Evolutionary conservation across 345 rosid genomes (phyloP).

Genomic region (Clausena lansium): DNA sequence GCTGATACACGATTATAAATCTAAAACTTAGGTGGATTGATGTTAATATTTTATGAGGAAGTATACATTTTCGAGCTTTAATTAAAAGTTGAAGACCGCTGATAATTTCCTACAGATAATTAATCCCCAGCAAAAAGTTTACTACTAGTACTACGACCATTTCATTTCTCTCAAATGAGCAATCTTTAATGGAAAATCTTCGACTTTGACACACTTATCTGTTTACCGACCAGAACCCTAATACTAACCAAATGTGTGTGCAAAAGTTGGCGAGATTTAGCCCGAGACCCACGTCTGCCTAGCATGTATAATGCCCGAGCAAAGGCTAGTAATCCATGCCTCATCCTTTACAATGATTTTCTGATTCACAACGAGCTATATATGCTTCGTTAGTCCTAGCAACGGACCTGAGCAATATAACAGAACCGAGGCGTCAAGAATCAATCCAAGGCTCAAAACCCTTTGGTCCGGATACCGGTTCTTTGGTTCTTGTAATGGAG

Average conservation of each 20-base stretch:
- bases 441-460: background rate
- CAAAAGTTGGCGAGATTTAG: slow-evolving; percentile 4
- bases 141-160: background rate
- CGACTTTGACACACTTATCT: background rate
- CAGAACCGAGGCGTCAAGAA: background rate
- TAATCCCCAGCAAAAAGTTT: background rate
- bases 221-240: background rate
- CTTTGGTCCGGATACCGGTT: background rate
- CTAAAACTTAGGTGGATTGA: too few species aligned
- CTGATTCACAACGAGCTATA: background rate
- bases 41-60: too few species aligned
- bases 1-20: too few species aligned
- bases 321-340: background rate
- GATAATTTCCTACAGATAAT: too few species aligned
- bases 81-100: too few species aligned
- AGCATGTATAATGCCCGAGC: background rate
- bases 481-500: background rate
- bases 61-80: too few species aligned
- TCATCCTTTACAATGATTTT: background rate
- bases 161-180: background rate
- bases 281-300: background rate
- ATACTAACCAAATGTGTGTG: background rate
- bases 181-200: background rate
- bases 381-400: background rate
- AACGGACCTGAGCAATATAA: background rate